These are phyloP conservation scores for Massarina eburnea DNA, from an alignment of 2,329 filamentous ascomycete genomes.

Conservation along the genomic window DNA sequence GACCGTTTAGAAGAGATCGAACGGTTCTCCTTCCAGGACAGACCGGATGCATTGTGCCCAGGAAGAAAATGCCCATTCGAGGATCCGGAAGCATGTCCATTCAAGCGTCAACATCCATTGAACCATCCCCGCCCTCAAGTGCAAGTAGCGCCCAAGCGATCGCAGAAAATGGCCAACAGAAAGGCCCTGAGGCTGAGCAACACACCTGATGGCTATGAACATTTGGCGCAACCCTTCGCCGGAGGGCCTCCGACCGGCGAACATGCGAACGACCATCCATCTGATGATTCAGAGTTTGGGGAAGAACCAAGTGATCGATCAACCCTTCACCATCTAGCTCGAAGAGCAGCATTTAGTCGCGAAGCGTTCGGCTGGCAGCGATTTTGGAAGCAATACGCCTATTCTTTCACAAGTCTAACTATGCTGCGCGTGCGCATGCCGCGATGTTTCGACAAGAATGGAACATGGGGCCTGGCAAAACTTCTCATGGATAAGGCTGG, in stretches of 20 bases:
- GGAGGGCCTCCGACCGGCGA: slow-evolving; percentile 15
- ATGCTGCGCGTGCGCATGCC: slow-evolving; percentile 27
- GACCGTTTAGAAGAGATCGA: slow-evolving; percentile 17
- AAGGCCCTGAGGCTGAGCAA: background rate
- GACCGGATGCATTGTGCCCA: slow-evolving; percentile 12
- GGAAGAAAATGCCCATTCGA: slow-evolving; percentile 11
- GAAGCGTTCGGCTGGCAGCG: slow-evolving; percentile 29
- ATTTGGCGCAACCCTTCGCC: slow-evolving; percentile 9
- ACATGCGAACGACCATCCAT: slow-evolving; percentile 14
- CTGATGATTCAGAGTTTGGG: slow-evolving; percentile 11
- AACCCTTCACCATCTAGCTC: slow-evolving; percentile 11
- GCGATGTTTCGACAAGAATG: slow-evolving; percentile 15
- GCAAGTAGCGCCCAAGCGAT: background rate
- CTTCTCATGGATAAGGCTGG: slow-evolving; percentile 15
- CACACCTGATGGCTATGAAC: background rate
- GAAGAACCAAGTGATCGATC: background rate
- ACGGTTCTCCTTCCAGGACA: slow-evolving; percentile 3
- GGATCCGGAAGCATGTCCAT: slow-evolving; percentile 3
- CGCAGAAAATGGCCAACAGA: slow-evolving; percentile 17
- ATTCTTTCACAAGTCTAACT: slow-evolving; percentile 14
- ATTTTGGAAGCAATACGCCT: slow-evolving; percentile 25
- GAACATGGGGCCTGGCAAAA: slow-evolving; percentile 18
- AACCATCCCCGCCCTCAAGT: slow-evolving; percentile 1
- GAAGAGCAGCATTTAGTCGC: slow-evolving; percentile 18
- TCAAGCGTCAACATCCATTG: slow-evolving; percentile 5